Evolutionary conservation across 371 early-diverging fungal genomes (phyloP).

Genomic region (Lichtheimia corymbifera): DNA sequence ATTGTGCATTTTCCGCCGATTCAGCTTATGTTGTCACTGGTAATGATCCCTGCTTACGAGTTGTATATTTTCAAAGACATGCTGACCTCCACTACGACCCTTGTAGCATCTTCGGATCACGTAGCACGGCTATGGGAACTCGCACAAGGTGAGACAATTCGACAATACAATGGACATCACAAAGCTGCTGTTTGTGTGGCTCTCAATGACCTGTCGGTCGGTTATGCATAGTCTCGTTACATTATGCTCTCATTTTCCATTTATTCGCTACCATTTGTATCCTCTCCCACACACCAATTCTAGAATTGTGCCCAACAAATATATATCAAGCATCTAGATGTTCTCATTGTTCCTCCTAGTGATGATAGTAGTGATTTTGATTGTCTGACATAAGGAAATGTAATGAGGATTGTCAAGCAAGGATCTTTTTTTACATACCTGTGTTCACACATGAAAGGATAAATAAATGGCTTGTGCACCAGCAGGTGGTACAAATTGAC

Average conservation of each 20-base stretch:
- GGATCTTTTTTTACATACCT: no score
- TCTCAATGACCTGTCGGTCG: conserved; percentile 77
- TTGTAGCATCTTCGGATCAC: conserved; percentile 83
- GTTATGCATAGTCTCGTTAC: conserved; percentile 24
- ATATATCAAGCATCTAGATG: no score
- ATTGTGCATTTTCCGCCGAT: conserved; percentile 91
- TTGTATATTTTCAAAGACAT: neutral
- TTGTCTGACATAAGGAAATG: no score
- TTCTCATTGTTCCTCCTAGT: no score
- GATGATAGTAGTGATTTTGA: no score
- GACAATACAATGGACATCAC: conserved; percentile 90
- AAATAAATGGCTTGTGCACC: no score
- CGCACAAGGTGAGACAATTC: conserved; percentile 78
- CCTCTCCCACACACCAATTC: neutral
- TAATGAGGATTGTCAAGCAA: no score
- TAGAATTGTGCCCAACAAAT: no score
- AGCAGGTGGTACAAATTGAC: no score
- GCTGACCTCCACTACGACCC: neutral
- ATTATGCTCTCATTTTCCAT: neutral
- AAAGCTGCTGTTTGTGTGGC: conserved; percentile 92
- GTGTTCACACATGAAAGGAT: no score
- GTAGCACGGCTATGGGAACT: conserved; percentile 88
- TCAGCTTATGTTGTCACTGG: conserved; percentile 89
- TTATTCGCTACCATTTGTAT: neutral
- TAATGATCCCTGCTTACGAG: conserved; percentile 17